Evolutionary conservation across 441 rosid genomes (phyloP), one percentile per base, ranked within the genome.

Genomic region (Gossypium aridum): DNA sequence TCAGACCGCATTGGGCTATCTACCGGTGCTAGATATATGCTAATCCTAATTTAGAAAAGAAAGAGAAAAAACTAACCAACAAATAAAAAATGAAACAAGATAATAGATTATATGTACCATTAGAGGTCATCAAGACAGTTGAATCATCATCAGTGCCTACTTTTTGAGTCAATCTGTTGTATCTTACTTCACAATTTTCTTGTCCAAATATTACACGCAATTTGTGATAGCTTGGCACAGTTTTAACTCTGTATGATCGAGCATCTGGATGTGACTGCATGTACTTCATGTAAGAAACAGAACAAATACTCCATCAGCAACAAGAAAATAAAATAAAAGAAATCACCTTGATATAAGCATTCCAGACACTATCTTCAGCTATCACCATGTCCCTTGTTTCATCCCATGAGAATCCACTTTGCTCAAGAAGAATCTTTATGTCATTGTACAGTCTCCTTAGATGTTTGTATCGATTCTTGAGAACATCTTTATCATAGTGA

Each of bases 181-280:
- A 92, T 86, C 94, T 87, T 80, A 88, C 88, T 83, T 80, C 89
- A 22, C 76, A 78, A 60, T 64, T 79, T 80, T 91, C 94, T 78
- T 87, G 86, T 76, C 92, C 92, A 78, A 92, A 91, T 76, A 94
- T 87, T 20, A 84, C 84, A 80, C 86, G 83, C 68, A 92, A 84
- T 78, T 94, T 94, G 75, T 82, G 87, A 80, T 88, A 94, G 84
- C 86, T 80, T 37, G 96, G 92, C 73, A 94, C 86, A 37, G 92
- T 94, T 87, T 88, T 94, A 68, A 94, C 94, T 83, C 97, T 89
- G 79, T 85, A 91, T 53, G 95, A 81, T 80, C 97, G 85, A 81
- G 94, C 92, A 86, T 90, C 95, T 75, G 97, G 97, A 83, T 90
- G 95, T 79, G 77, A 91, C 97, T 94, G 87, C 81, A 80, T 73